Percentiles rank a stretch among this genome's conserved stretches.
Conservation (phyloP, 2,329 filamentous ascomycete genomes). For the Fusarium neocosmosporiellum region DNA sequence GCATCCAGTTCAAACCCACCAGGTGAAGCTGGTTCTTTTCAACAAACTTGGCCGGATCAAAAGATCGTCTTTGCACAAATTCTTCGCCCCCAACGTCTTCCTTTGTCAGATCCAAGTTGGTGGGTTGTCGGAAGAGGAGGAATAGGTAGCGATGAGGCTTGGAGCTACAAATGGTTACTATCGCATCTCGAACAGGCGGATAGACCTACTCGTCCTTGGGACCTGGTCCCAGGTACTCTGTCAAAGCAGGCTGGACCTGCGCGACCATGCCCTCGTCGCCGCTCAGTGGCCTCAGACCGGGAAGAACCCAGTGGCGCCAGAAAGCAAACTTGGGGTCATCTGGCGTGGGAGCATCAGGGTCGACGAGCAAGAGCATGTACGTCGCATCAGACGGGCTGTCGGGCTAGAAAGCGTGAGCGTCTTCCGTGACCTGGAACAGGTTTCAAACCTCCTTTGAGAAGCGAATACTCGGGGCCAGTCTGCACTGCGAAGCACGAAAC, state of each 20-base stretch:
- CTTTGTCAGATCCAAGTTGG: constrained; percentile 48
- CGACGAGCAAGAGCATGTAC: constrained; percentile 62
- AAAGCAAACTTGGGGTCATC: constrained; percentile 66
- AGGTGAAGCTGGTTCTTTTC: constrained; percentile 52
- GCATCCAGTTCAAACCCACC: constrained; percentile 59
- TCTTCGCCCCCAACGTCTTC: constrained; percentile 60
- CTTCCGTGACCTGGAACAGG: accelerated
- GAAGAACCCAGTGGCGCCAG: constrained; percentile 65
- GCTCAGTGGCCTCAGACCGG: constrained; percentile 50
- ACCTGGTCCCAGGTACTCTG: constrained; percentile 57
- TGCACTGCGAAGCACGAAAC: constrained; percentile 54
- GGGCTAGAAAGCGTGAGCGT: constrained; percentile 17
- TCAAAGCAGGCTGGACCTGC: constrained; percentile 50
- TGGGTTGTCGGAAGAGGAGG: constrained; percentile 56
- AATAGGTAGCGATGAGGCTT: constrained; percentile 61
- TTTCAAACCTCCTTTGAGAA: constrained; percentile 49
- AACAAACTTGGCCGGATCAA: constrained; percentile 54
- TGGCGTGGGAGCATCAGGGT: constrained; percentile 66
- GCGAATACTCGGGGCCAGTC: constrained; percentile 50
- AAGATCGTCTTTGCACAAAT: constrained; percentile 57
- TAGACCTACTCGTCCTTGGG: constrained; percentile 58
- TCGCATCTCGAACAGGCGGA: neutral
- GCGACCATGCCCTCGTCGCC: constrained; percentile 37
- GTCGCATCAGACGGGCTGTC: constrained; percentile 44
- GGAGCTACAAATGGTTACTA: constrained; percentile 47